Conservation (phyloP, 306 rosid genomes). For the Lagenaria siceraria region DNA sequence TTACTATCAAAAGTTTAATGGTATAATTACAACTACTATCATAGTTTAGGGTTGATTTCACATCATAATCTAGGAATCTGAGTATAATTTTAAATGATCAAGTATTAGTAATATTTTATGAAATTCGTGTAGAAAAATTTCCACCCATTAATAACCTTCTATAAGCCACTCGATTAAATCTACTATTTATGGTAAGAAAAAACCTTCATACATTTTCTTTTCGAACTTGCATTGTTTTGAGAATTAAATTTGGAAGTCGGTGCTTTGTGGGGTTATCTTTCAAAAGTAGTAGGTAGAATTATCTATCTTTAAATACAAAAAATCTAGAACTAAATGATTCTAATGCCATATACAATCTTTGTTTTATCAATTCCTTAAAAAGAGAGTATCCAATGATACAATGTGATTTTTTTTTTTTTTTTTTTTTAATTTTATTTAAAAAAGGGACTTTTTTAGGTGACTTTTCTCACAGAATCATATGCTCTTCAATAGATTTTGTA, state of each 20-base stretch:
- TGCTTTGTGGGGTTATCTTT: background rate
- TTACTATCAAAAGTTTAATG: no score
- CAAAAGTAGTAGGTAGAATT: background rate
- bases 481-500: background rate
- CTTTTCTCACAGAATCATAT: constrained; percentile 5
- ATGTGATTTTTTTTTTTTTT: no score
- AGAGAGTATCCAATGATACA: constrained; percentile 3
- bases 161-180: no score
- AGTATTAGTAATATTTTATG: no score
- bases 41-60: no score
- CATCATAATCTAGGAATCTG: no score
- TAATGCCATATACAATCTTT: background rate
- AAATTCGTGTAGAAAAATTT: no score
- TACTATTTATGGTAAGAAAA: no score
- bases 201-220: no score
- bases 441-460: background rate
- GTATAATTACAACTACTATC: no score
- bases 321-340: background rate
- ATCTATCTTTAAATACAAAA: background rate
- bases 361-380: background rate
- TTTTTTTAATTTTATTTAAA: no score
- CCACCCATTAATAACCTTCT: background rate
- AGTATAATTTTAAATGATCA: no score
- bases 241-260: background rate
- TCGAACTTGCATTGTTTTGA: background rate